These are phyloP conservation scores for Ganoderma lingzhi DNA, from an alignment of 1,284 basidiomycete species.

Conservation along the genomic window DNA sequence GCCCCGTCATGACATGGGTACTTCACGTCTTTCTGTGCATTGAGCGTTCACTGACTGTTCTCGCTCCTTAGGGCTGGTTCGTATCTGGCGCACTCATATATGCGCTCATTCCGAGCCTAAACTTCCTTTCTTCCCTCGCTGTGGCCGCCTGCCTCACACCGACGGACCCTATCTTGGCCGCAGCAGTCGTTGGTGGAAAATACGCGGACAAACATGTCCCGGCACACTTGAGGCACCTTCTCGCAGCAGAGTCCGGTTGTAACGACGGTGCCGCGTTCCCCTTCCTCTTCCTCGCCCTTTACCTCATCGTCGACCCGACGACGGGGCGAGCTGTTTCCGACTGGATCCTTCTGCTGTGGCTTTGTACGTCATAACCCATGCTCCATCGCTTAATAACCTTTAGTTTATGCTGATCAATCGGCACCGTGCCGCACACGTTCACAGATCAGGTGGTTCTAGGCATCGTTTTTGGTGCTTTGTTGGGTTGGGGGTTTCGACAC, in stretches of 20 bases:
- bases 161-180: constrained; percentile 94
- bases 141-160: constrained; percentile 96
- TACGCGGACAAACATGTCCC: constrained; percentile 99
- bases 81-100: constrained; percentile 90
- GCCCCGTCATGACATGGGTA: constrained; percentile 91
- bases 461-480: constrained; percentile 77
- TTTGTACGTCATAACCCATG: constrained; percentile 61
- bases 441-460: constrained; percentile 88
- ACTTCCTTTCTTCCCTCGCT: constrained; percentile 87
- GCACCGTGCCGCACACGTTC: constrained; percentile 14
- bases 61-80: constrained; percentile 80
- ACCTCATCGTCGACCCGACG: constrained; percentile 79
- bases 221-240: constrained; percentile 89
- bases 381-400: constrained; percentile 10
- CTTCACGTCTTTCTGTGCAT: constrained; percentile 35
- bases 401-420: constrained; percentile 11
- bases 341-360: constrained; percentile 89
- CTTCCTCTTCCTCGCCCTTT: constrained; percentile 93
- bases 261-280: constrained; percentile 98
- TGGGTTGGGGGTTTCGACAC: constrained; percentile 89
- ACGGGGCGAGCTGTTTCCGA: constrained; percentile 76
- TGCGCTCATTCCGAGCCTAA: constrained; percentile 86
- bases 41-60: constrained; percentile 2
- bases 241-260: constrained; percentile 93
- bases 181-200: constrained; percentile 94